Percentiles rank a stretch among this genome's conserved stretches.
phyloP scores from a whole-genome alignment of 768 basidiomycete genomes.

The Suillus subalutaceus region DNA sequence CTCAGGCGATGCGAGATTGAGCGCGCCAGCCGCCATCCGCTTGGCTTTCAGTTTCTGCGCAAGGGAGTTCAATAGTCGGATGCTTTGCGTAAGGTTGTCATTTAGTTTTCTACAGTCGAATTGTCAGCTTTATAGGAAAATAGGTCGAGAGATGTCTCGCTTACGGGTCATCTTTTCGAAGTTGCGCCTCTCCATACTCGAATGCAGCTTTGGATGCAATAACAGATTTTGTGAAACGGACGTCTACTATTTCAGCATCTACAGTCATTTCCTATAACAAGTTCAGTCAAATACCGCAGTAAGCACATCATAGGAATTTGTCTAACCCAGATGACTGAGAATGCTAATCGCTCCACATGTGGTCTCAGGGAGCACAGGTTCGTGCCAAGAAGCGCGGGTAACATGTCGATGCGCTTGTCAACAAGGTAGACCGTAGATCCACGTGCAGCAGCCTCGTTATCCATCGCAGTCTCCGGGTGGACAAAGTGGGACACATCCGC shows the following conservation, averaged over 20 bases:
- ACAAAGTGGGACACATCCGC: slow-evolving; percentile 99
- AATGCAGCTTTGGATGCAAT: slow-evolving; percentile 96
- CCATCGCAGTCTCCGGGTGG: slow-evolving; percentile 91
- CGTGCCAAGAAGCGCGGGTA: slow-evolving; percentile 90
- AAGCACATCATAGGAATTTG: too few species aligned
- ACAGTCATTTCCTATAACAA: slow-evolving; percentile 78
- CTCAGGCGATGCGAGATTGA: slow-evolving; percentile 97
- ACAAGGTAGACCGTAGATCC: slow-evolving; percentile 98
- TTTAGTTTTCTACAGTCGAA: slow-evolving; percentile 56
- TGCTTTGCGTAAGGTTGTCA: slow-evolving; percentile 83
- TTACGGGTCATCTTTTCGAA: slow-evolving; percentile 89
- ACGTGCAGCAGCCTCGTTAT: slow-evolving; percentile 90
- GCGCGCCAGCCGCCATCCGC: slow-evolving; percentile 94
- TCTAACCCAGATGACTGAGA: slow-evolving; percentile 92
- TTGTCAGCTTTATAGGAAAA: slow-evolving; percentile 1
- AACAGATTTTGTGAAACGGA: slow-evolving; percentile 93
- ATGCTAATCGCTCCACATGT: slow-evolving; percentile 91
- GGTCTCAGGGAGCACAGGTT: slow-evolving; percentile 94
- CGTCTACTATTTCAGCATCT: slow-evolving; percentile 86
- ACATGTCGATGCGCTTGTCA: slow-evolving; percentile 98
- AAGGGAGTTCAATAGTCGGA: slow-evolving; percentile 85
- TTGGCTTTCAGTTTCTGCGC: slow-evolving; percentile 83
- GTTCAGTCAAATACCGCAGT: background rate
- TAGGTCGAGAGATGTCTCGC: slow-evolving; percentile 23
- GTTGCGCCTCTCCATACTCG: slow-evolving; percentile 95